Evolutionary conservation across 2,329 filamentous ascomycete genomes (phyloP).

Genomic region (Fusarium sp.): DNA sequence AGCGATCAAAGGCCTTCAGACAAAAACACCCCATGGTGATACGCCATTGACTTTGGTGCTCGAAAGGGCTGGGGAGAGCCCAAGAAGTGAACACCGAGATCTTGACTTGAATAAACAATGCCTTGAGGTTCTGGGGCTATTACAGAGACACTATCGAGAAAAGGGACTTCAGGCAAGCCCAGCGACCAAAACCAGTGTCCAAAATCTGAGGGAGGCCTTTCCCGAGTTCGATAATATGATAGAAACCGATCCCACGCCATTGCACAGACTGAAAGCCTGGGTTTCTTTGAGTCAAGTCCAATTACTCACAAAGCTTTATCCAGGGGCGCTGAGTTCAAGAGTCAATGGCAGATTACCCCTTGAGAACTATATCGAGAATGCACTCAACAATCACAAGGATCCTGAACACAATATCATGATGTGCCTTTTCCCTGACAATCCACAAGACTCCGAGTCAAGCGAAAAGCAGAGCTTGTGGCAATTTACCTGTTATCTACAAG

Average conservation of each 20-base stretch:
- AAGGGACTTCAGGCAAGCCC: no score
- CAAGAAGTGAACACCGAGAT: accelerated
- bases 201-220: no score
- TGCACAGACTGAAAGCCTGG: neutral
- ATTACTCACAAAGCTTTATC: neutral
- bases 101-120: neutral
- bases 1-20: neutral
- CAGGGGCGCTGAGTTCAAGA: neutral
- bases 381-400: accelerated
- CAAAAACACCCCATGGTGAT: accelerated
- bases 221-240: neutral
- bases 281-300: neutral
- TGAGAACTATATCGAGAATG: neutral
- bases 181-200: no score
- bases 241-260: neutral
- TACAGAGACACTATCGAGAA: neutral
- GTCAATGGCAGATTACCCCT: neutral
- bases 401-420: neutral
- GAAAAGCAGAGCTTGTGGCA: neutral
- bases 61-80: neutral
- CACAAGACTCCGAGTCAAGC: no score
- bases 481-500: neutral
- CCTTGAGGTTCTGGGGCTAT: neutral
- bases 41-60: neutral
- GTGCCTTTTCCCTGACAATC: neutral